Percentiles rank a stretch among this genome's conserved stretches.
phyloP scores from a whole-genome alignment of 2,329 filamentous ascomycete species.

The Penicillium hesseltinei region DNA sequence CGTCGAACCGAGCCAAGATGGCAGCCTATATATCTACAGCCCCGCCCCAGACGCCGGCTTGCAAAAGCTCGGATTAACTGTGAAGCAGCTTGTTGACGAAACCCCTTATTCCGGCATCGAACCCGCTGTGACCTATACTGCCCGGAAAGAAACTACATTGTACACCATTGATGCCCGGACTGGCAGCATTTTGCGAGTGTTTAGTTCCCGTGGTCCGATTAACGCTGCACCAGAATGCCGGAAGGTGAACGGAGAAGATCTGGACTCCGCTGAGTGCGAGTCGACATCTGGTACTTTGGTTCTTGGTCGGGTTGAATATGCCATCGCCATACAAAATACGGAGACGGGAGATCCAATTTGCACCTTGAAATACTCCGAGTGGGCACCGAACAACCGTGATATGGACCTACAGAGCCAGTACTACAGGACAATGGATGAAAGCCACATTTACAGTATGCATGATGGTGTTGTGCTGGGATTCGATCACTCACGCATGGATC shows the following conservation, averaged over 20 bases:
- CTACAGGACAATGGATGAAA: slow-evolving; percentile 73
- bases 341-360: slow-evolving; percentile 74
- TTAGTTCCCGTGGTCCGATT: slow-evolving; percentile 70
- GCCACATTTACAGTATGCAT: slow-evolving; percentile 83
- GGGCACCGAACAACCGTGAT: slow-evolving; percentile 89
- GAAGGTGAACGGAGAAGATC: slow-evolving; percentile 60
- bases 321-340: slow-evolving; percentile 74
- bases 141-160: slow-evolving; percentile 84
- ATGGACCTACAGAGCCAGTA: slow-evolving; percentile 84
- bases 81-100: slow-evolving; percentile 81
- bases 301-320: slow-evolving; percentile 85
- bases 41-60: slow-evolving; percentile 56
- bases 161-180: slow-evolving; percentile 86
- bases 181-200: slow-evolving; percentile 78
- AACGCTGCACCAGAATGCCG: slow-evolving; percentile 74
- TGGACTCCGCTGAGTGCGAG: slow-evolving; percentile 71
- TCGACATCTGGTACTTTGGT: slow-evolving; percentile 72
- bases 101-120: slow-evolving; percentile 73
- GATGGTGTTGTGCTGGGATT: slow-evolving; percentile 82
- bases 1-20: slow-evolving; percentile 85
- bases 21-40: slow-evolving; percentile 81
- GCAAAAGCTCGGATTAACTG: slow-evolving; percentile 49
- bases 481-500: slow-evolving; percentile 60
- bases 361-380: slow-evolving; percentile 89
- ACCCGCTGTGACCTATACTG: slow-evolving; percentile 81